These are phyloP conservation scores for Simplicillium aogashimaense DNA, from an alignment of 2,329 filamentous ascomycete species.

Conservation along the genomic window DNA sequence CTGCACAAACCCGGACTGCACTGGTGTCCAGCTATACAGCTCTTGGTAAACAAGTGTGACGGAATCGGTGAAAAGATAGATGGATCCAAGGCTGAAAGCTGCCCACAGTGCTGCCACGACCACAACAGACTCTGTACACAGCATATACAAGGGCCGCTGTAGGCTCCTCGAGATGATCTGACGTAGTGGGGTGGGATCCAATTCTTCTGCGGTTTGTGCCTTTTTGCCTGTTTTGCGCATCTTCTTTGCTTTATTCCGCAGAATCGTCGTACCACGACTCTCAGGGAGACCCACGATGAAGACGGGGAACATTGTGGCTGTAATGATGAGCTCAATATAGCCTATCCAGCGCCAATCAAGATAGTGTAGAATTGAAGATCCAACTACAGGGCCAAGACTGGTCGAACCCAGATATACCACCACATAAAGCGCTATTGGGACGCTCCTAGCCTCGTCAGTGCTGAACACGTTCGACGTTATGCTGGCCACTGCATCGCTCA, in stretches of 20 bases:
- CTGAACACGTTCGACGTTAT: conserved; percentile 17
- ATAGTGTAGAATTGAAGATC: conserved; percentile 15
- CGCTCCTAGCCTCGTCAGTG: conserved; percentile 13
- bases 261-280: too few species aligned
- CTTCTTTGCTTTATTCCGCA: too few species aligned
- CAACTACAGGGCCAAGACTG: conserved; percentile 20
- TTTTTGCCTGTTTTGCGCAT: too few species aligned
- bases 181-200: too few species aligned
- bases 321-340: conserved; percentile 27
- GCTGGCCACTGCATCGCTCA: conserved; percentile 14
- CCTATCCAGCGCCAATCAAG: conserved; percentile 24
- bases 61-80: conserved; percentile 15
- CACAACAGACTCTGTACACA: conserved; percentile 35
- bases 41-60: conserved; percentile 10
- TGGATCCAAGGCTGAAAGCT: conserved; percentile 13
- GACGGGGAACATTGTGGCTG: conserved; percentile 28
- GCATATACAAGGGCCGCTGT: too few species aligned
- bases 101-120: conserved; percentile 35
- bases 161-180: too few species aligned
- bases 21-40: conserved; percentile 11
- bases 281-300: conserved; percentile 8
- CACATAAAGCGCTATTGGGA: conserved; percentile 14
- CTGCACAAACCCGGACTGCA: conserved; percentile 1
- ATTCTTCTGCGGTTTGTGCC: too few species aligned
- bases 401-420: conserved; percentile 10